phyloP scores from a whole-genome alignment of 768 basidiomycete species.

The Russula sp. region DNA sequence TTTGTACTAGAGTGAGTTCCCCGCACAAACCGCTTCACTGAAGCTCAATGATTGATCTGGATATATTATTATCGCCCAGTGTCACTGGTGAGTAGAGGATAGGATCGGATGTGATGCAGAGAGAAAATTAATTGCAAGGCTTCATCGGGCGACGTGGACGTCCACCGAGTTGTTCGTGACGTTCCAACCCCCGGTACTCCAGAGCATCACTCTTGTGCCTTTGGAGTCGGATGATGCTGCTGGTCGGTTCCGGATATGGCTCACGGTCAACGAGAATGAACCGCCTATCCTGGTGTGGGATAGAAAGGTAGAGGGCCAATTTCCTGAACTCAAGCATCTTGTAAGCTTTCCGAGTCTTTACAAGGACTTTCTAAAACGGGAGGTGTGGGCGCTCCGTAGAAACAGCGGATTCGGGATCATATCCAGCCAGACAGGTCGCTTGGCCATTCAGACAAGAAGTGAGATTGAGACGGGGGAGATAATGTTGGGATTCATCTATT shows the following conservation, averaged over 20 bases:
- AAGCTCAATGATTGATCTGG: constrained; percentile 7
- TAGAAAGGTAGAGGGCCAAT: constrained; percentile 85
- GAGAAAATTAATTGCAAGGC: constrained; percentile 49
- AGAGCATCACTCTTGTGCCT: constrained; percentile 68
- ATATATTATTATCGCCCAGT: constrained; percentile 42
- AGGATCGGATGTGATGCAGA: background rate
- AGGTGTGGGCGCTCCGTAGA: constrained; percentile 41
- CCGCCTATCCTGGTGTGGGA: constrained; percentile 72
- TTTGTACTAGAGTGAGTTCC: constrained; percentile 79
- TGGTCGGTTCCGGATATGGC: constrained; percentile 90
- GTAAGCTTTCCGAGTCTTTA: constrained; percentile 44
- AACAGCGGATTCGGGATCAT: constrained; percentile 82
- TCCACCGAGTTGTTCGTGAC: constrained; percentile 90
- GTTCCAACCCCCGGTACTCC: constrained; percentile 75
- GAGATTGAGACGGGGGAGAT: background rate
- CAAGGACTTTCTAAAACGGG: constrained; percentile 17
- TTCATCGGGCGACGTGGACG: constrained; percentile 91
- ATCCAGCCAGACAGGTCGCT: constrained; percentile 78
- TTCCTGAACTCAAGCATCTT: constrained; percentile 84
- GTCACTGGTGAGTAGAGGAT: constrained; percentile 62
- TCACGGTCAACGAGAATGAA: constrained; percentile 43
- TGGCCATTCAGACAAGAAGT: constrained; percentile 81
- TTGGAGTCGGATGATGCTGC: constrained; percentile 77
- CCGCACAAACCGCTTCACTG: constrained; percentile 11
- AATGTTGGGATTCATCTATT: background rate